These are phyloP conservation scores for Monilinia polystroma DNA, from an alignment of 2,329 filamentous ascomycete genomes.

Conservation along the genomic window DNA sequence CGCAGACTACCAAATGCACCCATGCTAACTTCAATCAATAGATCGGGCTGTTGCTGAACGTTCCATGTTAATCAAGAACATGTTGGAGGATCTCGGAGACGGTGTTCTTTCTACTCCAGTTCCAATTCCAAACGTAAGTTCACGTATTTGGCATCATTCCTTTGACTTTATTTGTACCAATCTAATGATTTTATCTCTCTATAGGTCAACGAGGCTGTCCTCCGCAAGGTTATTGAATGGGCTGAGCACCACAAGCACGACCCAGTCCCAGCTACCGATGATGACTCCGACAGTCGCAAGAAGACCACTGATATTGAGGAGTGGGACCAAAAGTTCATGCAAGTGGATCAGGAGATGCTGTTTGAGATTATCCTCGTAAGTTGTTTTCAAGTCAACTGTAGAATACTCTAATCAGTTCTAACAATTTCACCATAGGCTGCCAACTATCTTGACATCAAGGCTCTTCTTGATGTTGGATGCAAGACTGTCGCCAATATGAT, in stretches of 20 bases:
- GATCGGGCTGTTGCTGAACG: slow-evolving; percentile 86
- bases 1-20: slow-evolving; percentile 21
- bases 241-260: slow-evolving; percentile 93
- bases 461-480: slow-evolving; percentile 94
- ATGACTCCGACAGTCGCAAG: slow-evolving; percentile 91
- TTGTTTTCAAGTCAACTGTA: slow-evolving; percentile 29
- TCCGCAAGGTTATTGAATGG: slow-evolving; percentile 98
- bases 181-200: slow-evolving; percentile 24
- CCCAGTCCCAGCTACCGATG: slow-evolving; percentile 76
- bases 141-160: not conserved
- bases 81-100: slow-evolving; percentile 90
- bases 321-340: slow-evolving; percentile 99
- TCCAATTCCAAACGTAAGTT: slow-evolving; percentile 76
- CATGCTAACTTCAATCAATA: slow-evolving; percentile 39
- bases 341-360: slow-evolving; percentile 99
- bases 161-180: slow-evolving; percentile 17
- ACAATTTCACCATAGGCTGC: slow-evolving; percentile 61
- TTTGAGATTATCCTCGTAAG: slow-evolving; percentile 97
- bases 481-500: slow-evolving; percentile 99
- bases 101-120: slow-evolving; percentile 53
- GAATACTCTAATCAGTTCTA: not conserved
- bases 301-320: slow-evolving; percentile 99
- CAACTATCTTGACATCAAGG: slow-evolving; percentile 99
- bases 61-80: slow-evolving; percentile 95
- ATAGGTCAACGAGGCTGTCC: slow-evolving; percentile 85